Evolutionary conservation across 805 yeast species (phyloP).

Genomic region (Yarrowia sp.): DNA sequence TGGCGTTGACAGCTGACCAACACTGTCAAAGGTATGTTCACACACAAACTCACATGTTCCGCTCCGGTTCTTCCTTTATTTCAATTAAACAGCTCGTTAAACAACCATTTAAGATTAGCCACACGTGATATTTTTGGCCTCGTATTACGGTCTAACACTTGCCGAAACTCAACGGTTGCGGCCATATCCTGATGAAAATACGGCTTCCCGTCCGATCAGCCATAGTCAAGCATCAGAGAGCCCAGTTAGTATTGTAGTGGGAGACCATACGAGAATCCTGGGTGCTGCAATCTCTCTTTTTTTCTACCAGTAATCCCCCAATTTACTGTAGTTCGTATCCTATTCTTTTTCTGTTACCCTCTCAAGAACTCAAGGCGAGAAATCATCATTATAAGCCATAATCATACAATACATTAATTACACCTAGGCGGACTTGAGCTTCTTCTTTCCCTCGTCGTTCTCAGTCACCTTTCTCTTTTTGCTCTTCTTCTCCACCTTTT

Average conservation of each 20-base stretch:
- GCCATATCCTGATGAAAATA: neutral
- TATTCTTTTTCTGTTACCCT: no score
- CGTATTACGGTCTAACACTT: neutral
- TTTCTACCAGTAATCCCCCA: no score
- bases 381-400: no score
- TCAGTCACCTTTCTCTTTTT: conserved; percentile 11
- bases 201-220: neutral
- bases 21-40: no score
- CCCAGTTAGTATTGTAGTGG: neutral
- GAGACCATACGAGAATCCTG: conserved; percentile 2
- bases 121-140: neutral
- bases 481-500: conserved; percentile 23
- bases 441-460: conserved; percentile 3
- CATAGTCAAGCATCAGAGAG: neutral
- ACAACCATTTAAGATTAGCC: no score
- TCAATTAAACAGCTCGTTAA: no score
- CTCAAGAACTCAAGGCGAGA: no score
- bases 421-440: neutral
- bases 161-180: neutral
- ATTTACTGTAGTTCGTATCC: no score
- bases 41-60: no score
- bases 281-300: no score
- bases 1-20: no score
- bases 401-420: neutral
- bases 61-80: no score